Evolutionary conservation across 805 yeast species (phyloP).

Genomic region (Candida caryicola): DNA sequence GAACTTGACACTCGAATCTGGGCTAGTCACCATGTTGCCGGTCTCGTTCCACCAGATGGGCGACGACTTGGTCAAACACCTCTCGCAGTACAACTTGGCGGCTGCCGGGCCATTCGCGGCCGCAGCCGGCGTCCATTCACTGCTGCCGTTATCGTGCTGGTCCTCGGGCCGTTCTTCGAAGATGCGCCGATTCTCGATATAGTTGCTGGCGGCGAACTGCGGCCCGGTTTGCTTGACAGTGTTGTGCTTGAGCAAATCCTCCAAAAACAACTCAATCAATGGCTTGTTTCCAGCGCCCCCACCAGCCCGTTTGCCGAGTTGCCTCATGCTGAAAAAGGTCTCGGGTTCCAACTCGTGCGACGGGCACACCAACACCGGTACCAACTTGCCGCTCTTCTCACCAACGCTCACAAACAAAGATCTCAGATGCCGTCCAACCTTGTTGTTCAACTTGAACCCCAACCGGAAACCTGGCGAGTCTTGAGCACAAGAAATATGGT

Average conservation of each 20-base stretch:
- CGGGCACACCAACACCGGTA: constrained; percentile 45
- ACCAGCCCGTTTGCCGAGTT: constrained; percentile 27
- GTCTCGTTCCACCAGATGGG: constrained; percentile 38
- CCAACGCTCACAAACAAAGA: constrained; percentile 24
- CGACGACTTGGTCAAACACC: constrained; percentile 25
- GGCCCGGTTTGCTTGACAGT: constrained; percentile 26
- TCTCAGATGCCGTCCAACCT: constrained; percentile 14
- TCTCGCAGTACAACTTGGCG: constrained; percentile 14
- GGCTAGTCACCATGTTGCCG: constrained; percentile 1
- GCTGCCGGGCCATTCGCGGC: background rate
- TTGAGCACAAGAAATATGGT: constrained; percentile 61
- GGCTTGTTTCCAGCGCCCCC: constrained; percentile 31
- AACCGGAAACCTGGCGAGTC: constrained; percentile 41
- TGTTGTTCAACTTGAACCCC: constrained; percentile 50
- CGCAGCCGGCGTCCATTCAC: no score
- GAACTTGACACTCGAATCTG: constrained; percentile 4
- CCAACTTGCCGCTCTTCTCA: constrained; percentile 35
- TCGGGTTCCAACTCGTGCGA: constrained; percentile 27
- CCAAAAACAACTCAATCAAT: constrained; percentile 38
- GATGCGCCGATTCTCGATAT: constrained; percentile 20
- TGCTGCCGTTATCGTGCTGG: background rate
- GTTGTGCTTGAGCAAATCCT: constrained; percentile 25
- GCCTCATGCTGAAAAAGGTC: constrained; percentile 24
- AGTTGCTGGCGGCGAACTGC: constrained; percentile 29
- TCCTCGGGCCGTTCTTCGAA: constrained; percentile 11